Percentiles rank a stretch among this genome's conserved stretches.
Conservation (phyloP, 805 yeast species). For the Yarrowia porcina region DNA sequence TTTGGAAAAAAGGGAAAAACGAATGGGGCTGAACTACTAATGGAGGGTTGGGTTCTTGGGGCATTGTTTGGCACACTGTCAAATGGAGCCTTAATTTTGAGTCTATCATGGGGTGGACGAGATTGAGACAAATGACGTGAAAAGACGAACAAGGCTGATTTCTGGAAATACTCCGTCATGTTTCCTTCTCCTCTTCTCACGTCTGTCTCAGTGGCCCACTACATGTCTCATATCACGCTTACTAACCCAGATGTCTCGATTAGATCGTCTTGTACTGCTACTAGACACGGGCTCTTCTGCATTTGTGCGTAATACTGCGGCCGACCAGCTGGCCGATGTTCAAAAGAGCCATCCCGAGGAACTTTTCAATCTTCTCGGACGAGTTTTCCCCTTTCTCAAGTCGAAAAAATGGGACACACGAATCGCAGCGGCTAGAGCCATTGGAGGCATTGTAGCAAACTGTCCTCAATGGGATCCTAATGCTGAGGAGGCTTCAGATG, state of each 20-base stretch:
- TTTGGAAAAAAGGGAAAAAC: background rate
- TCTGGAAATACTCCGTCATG: no score
- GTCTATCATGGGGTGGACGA: background rate
- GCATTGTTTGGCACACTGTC: background rate
- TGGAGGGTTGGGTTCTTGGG: background rate
- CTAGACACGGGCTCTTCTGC: constrained; percentile 94
- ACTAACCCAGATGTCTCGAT: constrained; percentile 43
- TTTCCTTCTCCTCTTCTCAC: no score
- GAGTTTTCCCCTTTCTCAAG: constrained; percentile 86
- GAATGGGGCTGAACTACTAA: no score
- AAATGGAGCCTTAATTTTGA: constrained; percentile 22
- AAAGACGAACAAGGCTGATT: background rate
- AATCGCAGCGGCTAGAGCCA: constrained; percentile 88
- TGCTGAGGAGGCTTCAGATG: constrained; percentile 29
- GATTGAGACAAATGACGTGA: background rate
- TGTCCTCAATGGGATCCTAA: constrained; percentile 85
- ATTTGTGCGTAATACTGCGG: constrained; percentile 91
- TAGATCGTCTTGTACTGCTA: constrained; percentile 54
- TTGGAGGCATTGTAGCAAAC: constrained; percentile 86
- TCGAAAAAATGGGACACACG: constrained; percentile 94
- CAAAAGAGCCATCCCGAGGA: constrained; percentile 96
- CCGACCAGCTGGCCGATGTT: constrained; percentile 91
- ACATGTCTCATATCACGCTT: background rate
- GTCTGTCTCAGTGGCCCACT: background rate
- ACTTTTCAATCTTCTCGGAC: constrained; percentile 69